phyloP scores from a whole-genome alignment of 2,329 filamentous ascomycete genomes.

The Venturiaceae sp. region DNA sequence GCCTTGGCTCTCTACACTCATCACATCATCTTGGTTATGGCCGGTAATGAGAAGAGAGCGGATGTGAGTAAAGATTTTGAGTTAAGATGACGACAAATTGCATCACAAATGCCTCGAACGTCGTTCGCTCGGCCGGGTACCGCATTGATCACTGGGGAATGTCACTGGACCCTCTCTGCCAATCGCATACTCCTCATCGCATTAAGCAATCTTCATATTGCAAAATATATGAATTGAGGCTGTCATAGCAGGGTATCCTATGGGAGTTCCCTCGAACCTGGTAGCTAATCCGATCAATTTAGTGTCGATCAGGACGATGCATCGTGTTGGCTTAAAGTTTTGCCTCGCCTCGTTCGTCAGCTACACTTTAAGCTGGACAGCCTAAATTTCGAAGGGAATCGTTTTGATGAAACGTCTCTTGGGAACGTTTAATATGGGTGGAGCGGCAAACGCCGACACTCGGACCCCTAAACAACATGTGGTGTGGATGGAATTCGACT shows the following conservation, averaged over 20 bases:
- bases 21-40: no score
- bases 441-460: not conserved
- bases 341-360: not conserved
- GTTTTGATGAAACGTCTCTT: not conserved
- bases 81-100: no score
- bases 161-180: not conserved
- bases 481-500: no score
- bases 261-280: not conserved
- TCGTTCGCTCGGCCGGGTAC: no score
- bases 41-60: no score
- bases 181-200: not conserved
- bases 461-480: not conserved
- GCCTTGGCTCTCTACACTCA: no score
- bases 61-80: no score
- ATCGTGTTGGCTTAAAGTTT: not conserved
- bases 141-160: not conserved
- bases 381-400: not conserved
- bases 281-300: not conserved
- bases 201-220: not conserved
- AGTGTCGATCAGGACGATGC: not conserved
- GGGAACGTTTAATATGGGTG: not conserved
- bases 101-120: no score
- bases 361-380: no score
- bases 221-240: not conserved
- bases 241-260: not conserved